Evolutionary conservation across 371 early-diverging fungal genomes (phyloP), one percentile per base, ranked within the genome.

Genomic region (Paraphysoderma sedebokerense): DNA sequence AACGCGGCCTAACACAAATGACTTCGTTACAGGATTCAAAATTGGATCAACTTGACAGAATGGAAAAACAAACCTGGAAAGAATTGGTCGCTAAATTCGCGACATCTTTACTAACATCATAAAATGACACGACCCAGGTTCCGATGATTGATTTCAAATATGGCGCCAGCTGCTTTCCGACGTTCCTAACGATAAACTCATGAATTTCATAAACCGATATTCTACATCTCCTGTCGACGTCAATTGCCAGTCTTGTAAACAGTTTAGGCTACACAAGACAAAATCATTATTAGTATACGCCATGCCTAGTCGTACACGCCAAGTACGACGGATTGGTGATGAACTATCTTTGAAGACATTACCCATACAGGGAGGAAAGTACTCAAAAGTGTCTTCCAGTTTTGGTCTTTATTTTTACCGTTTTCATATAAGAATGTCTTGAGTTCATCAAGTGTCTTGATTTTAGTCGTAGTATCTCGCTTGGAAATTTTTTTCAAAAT

Each of bases 381-480:
- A n/a, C n/a, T n/a, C n/a, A n/a, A n/a, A n/a, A n/a, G n/a, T n/a
- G n/a, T n/a, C n/a, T n/a, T 50, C 4, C 59, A 50, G 27, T 60
- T 50, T 1, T 65, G 57, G 9, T 54, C 63, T 20, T 46, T 47
- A 5, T 61, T 57, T 44, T 69, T 60, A 5, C 47, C 53, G 44
- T 64, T 62, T 28, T 50, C 57, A 17, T 29, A 37, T 17, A 77
- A 49, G 59, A 73, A 73, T 12, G 50, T 50, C 32, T 71, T 65
- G 11, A 78, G 49, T 45, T 81, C 81, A 30, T 79, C 77, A 30
- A 81, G 61, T n/a, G 81, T 78, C 38, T 74, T 71, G 27, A 77
- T 50, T 45, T 79, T 79, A n/a, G 79, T 79, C 19, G 70, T 63
- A 15, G 76, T 54, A 52, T 78, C 76, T 46, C 77, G 71, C 47